phyloP scores from a whole-genome alignment of 2,329 filamentous ascomycete genomes.

The Paecilomyces sp. region DNA sequence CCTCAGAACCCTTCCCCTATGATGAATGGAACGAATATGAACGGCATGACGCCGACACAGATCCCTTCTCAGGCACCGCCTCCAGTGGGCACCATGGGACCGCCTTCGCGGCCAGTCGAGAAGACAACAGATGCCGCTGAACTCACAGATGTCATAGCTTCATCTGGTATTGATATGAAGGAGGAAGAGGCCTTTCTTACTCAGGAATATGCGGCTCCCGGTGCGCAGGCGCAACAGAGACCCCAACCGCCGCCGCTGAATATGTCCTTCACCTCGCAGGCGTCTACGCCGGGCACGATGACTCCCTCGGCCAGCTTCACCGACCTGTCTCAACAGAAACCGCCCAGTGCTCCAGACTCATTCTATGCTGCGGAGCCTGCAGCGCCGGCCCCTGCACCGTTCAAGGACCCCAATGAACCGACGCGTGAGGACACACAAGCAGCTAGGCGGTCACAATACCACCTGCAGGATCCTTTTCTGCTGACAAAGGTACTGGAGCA shows the following conservation, averaged over 20 bases:
- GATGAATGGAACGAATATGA: slow-evolving; percentile 40
- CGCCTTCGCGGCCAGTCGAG: slow-evolving; percentile 52
- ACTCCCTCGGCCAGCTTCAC: slow-evolving; percentile 44
- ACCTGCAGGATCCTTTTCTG: slow-evolving; percentile 68
- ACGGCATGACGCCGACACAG: slow-evolving; percentile 45
- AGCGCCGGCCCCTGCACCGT: slow-evolving; percentile 58
- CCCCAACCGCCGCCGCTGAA: slow-evolving; percentile 44
- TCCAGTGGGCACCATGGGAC: slow-evolving; percentile 50
- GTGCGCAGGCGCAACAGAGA: slow-evolving; percentile 26
- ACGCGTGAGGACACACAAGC: slow-evolving; percentile 57
- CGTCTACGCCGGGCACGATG: slow-evolving; percentile 33
- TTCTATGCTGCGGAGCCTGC: slow-evolving; percentile 61
- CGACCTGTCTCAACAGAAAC: slow-evolving; percentile 44
- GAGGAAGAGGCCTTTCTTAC: slow-evolving; percentile 80
- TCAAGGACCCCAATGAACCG: slow-evolving; percentile 59
- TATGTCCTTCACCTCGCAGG: slow-evolving; percentile 32
- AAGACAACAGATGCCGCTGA: slow-evolving; percentile 56
- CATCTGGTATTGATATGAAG: slow-evolving; percentile 77
- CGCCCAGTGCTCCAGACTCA: slow-evolving; percentile 48
- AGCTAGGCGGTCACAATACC: slow-evolving; percentile 57
- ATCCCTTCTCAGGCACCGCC: slow-evolving; percentile 25
- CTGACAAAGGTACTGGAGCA: slow-evolving; percentile 52
- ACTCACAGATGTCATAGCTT: slow-evolving; percentile 73
- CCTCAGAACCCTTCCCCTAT: slow-evolving; percentile 24
- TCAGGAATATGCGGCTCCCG: slow-evolving; percentile 42